Percentiles rank a stretch among this genome's conserved stretches.
phyloP scores from a whole-genome alignment of 495 filamentous ascomycete species.

The Hypoxylon trugodes region DNA sequence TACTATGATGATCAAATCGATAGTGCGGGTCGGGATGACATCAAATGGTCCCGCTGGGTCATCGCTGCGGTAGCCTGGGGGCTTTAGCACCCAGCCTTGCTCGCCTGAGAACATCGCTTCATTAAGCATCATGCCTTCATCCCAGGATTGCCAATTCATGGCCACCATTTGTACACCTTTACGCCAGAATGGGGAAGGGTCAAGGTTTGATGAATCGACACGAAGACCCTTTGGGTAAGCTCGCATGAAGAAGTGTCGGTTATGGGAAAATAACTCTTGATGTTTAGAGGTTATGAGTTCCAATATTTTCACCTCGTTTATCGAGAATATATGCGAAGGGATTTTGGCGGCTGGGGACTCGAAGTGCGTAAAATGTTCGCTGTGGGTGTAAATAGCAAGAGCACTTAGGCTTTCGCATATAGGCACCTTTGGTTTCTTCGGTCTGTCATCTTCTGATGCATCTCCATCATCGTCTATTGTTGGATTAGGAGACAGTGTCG shows the following conservation, averaged over 20 bases:
- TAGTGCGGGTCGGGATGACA: conserved; percentile 33
- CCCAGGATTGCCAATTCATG: conserved; percentile 91
- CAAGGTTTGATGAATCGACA: conserved; percentile 83
- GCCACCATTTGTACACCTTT: conserved; percentile 92
- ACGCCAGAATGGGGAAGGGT: conserved; percentile 85
- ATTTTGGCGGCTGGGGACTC: conserved; percentile 62
- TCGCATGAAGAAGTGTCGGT: conserved; percentile 84
- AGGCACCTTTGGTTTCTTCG: conserved; percentile 59
- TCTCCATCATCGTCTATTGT: conserved; percentile 45
- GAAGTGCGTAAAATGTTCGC: conserved; percentile 78
- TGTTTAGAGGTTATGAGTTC: conserved; percentile 63
- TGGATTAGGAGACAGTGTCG: conserved; percentile 31
- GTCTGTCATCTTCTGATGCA: conserved; percentile 44
- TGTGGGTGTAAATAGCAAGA: conserved; percentile 85
- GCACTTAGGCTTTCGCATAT: conserved; percentile 75
- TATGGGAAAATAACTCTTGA: conserved; percentile 77
- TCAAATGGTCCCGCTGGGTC: conserved; percentile 1
- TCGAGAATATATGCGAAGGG: conserved; percentile 84
- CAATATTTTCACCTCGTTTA: conserved; percentile 77
- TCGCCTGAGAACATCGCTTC: conserved; percentile 89
- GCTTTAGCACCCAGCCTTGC: conserved; percentile 87
- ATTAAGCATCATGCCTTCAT: conserved; percentile 95
- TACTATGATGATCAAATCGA: conserved; percentile 55
- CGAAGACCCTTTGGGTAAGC: conserved; percentile 85
- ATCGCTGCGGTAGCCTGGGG: conserved; percentile 58